Percentiles rank a stretch among this genome's conserved stretches.
These are phyloP conservation scores for Phellinidium pouzarii DNA, from an alignment of 1,284 basidiomycete genomes.

Conservation along the genomic window DNA sequence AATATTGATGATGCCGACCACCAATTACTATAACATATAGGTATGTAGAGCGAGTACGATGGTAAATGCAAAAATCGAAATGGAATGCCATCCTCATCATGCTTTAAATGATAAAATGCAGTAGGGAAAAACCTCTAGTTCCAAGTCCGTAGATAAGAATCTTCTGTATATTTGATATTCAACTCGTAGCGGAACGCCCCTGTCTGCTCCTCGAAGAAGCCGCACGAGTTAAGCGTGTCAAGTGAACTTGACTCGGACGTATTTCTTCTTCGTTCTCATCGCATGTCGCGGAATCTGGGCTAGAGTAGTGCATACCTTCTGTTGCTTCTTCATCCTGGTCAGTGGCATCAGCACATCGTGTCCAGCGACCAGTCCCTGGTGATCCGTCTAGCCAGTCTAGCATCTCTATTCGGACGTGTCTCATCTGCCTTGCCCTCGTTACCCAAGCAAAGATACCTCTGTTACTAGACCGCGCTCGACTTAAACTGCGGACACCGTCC, in stretches of 20 bases:
- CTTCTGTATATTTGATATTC: not conserved
- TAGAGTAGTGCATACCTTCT: conserved; percentile 21
- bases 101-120: not conserved
- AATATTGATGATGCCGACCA: not conserved
- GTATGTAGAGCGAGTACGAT: not conserved
- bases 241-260: conserved; percentile 25
- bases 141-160: not conserved
- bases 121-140: not conserved
- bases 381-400: conserved; percentile 69
- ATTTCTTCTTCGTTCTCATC: conserved; percentile 32
- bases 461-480: conserved; percentile 29
- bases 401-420: conserved; percentile 51
- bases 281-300: conserved; percentile 25
- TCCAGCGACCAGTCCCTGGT: conserved; percentile 54
- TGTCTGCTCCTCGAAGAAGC: conserved; percentile 25
- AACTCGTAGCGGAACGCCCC: conserved; percentile 5
- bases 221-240: conserved; percentile 25
- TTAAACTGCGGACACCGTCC: conserved; percentile 33
- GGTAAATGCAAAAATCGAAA: not conserved
- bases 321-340: conserved; percentile 35
- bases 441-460: conserved; percentile 49
- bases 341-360: conserved; percentile 24
- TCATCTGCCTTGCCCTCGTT: conserved; percentile 48
- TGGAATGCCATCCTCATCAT: no score
- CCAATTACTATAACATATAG: not conserved